Conservation (phyloP, 1,284 basidiomycete species). For the Ceratobasidium theobromae region DNA sequence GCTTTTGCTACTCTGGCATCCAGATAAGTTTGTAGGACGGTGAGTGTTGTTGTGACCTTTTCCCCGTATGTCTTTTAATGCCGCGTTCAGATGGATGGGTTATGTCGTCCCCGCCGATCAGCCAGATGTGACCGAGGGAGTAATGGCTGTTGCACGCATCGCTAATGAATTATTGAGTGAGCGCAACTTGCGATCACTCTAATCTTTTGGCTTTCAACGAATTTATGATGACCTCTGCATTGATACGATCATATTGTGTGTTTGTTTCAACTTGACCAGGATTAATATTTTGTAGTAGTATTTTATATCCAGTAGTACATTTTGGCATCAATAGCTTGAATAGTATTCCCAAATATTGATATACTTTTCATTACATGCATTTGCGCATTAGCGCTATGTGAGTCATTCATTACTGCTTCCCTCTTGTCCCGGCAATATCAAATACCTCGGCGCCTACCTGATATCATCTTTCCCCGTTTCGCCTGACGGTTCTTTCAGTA, state of each 20-base stretch:
- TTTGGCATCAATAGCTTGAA: too few relatives aligned
- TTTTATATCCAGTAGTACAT: too few relatives aligned
- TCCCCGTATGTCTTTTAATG: background rate
- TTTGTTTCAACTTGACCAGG: too few relatives aligned
- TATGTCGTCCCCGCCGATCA: slow-evolving; percentile 15
- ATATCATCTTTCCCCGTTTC: too few relatives aligned
- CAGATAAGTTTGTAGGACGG: slow-evolving; percentile 23
- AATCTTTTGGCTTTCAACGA: background rate
- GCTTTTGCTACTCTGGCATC: slow-evolving; percentile 21
- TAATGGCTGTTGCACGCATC: slow-evolving; percentile 26
- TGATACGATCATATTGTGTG: background rate
- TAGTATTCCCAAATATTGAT: too few relatives aligned
- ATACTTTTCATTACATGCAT: too few relatives aligned
- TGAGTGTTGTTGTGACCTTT: background rate
- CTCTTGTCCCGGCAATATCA: too few relatives aligned
- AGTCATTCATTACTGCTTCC: too few relatives aligned
- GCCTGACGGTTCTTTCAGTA: too few relatives aligned
- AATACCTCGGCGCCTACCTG: too few relatives aligned
- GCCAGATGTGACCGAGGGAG: slow-evolving; percentile 27
- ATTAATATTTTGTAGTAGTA: too few relatives aligned
- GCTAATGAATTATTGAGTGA: slow-evolving; percentile 28
- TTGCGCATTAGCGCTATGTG: too few relatives aligned
- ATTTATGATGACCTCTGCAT: background rate
- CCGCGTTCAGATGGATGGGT: slow-evolving; percentile 11
- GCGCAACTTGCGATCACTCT: background rate